A percentile compares a stretch with the other conserved stretches of the same genome.
Conservation (phyloP, 306 rosid species). For the Vachellia collinsii region DNA sequence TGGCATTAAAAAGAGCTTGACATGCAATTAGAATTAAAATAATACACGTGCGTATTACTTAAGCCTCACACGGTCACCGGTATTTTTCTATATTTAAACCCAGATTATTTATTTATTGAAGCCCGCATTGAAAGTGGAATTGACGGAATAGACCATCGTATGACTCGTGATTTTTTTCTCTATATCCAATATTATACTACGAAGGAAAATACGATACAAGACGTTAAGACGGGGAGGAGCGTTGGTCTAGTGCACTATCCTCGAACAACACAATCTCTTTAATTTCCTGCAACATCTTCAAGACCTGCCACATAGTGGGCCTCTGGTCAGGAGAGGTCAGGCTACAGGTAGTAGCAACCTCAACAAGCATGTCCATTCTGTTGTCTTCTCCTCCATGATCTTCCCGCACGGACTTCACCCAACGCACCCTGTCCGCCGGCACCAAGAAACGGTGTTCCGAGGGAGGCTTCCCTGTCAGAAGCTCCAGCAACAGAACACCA, state of each 20-base stretch:
- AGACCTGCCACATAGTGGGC: conserved; percentile 94
- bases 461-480: conserved; percentile 74
- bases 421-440: conserved; percentile 59
- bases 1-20: too few relatives aligned
- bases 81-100: too few relatives aligned
- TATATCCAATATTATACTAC: conserved; percentile 30
- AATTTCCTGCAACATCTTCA: conserved; percentile 93
- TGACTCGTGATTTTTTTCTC: conserved; percentile 9
- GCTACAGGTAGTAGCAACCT: conserved; percentile 77
- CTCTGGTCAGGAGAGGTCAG: conserved; percentile 82
- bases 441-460: conserved; percentile 55
- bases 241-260: conserved; percentile 57
- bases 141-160: background rate
- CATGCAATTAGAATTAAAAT: too few relatives aligned
- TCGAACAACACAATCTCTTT: conserved; percentile 64
- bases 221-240: conserved; percentile 22
- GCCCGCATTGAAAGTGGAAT: background rate
- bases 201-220: too few relatives aligned
- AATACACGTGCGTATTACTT: too few relatives aligned
- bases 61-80: background rate
- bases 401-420: conserved; percentile 70
- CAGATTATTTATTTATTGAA: too few relatives aligned
- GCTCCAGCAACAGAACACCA: conserved; percentile 80
- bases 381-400: conserved; percentile 58
- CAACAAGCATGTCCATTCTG: conserved; percentile 78